These are phyloP conservation scores for Suhomyces bokatorum DNA, from an alignment of 1,139 yeast species.

Conservation along the genomic window DNA sequence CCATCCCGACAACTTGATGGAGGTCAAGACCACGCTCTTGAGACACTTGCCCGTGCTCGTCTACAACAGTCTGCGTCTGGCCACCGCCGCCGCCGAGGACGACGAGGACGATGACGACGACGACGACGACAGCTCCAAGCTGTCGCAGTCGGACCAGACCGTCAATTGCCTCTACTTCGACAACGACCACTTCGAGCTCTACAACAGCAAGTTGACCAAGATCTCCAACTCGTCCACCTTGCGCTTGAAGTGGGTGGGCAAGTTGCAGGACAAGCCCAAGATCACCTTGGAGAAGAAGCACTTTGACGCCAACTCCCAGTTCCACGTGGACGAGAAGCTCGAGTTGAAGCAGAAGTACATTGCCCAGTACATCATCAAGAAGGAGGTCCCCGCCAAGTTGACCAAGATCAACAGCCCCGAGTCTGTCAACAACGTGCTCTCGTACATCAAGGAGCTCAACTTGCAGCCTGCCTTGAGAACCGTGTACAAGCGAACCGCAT, in stretches of 20 bases:
- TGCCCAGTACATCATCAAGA: slow-evolving; percentile 53
- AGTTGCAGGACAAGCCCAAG: slow-evolving; percentile 71
- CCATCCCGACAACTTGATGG: slow-evolving; percentile 95
- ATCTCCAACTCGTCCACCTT: slow-evolving; percentile 71
- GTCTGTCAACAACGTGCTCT: slow-evolving; percentile 59
- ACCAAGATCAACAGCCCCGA: slow-evolving; percentile 33
- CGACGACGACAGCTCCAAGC: slow-evolving; percentile 17
- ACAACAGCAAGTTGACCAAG: slow-evolving; percentile 78
- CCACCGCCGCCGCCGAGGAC: slow-evolving; percentile 23
- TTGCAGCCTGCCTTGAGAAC: slow-evolving; percentile 87
- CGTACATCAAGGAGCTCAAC: slow-evolving; percentile 62
- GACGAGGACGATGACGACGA: slow-evolving; percentile 27
- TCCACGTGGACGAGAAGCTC: slow-evolving; percentile 58
- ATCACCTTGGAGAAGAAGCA: slow-evolving; percentile 79
- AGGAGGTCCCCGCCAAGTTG: slow-evolving; percentile 18
- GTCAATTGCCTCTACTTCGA: slow-evolving; percentile 89
- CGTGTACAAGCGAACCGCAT: slow-evolving; percentile 87
- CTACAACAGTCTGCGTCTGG: slow-evolving; percentile 48
- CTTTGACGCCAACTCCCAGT: slow-evolving; percentile 55
- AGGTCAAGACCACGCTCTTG: slow-evolving; percentile 88
- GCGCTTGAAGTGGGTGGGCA: slow-evolving; percentile 90
- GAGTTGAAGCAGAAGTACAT: slow-evolving; percentile 78
- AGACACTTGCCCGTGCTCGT: slow-evolving; percentile 92
- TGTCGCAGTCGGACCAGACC: slow-evolving; percentile 61
- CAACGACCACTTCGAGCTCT: slow-evolving; percentile 76